phyloP scores from a whole-genome alignment of 129 eudicot species.

The Flaveria trinervia region DNA sequence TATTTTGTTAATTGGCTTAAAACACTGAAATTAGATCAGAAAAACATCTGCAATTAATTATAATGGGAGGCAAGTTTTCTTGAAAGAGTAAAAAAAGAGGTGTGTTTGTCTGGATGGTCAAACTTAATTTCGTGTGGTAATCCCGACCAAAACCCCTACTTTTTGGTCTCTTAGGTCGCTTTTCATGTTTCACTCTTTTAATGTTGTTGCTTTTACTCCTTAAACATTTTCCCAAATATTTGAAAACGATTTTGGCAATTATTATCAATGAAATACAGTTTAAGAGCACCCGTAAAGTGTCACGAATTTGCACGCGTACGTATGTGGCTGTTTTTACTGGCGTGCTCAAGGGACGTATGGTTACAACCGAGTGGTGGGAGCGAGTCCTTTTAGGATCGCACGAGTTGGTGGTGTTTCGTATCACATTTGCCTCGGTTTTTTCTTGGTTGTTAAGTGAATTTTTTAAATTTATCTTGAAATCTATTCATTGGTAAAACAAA shows the following conservation, averaged over 20 bases:
- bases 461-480: too few relatives aligned
- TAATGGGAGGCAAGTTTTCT: conserved; percentile 26
- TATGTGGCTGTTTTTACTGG: too few relatives aligned
- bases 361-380: too few relatives aligned
- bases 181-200: conserved; percentile 21
- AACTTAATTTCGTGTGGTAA: conserved; percentile 29
- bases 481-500: too few relatives aligned
- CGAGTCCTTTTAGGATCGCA: too few relatives aligned
- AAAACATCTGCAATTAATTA: background rate
- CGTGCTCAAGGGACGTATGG: too few relatives aligned
- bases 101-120: conserved; percentile 32
- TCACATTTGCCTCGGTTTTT: too few relatives aligned
- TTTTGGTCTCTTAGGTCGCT: conserved; percentile 28
- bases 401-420: too few relatives aligned
- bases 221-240: background rate
- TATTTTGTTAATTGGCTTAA: background rate
- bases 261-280: too few relatives aligned
- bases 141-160: conserved; percentile 33
- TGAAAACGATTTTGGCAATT: background rate
- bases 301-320: too few relatives aligned
- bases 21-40: background rate
- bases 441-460: too few relatives aligned
- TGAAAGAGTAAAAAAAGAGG: conserved; percentile 23
- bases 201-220: conserved; percentile 20
- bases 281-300: too few relatives aligned